These are phyloP conservation scores for Penicillium simplicissimum DNA, from an alignment of 495 filamentous ascomycete species.

Conservation along the genomic window DNA sequence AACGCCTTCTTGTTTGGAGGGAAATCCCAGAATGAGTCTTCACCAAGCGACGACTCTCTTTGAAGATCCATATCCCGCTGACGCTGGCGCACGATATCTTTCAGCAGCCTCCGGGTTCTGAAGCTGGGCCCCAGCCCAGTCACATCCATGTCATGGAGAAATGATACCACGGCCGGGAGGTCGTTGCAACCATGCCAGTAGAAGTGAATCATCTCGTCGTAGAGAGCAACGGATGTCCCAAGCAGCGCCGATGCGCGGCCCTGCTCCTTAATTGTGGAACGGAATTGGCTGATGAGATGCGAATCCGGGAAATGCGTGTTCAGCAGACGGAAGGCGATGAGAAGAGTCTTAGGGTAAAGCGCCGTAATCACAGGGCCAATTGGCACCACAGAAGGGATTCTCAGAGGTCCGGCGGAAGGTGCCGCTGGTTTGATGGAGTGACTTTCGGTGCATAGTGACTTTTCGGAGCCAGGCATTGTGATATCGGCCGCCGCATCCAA, in stretches of 20 bases:
- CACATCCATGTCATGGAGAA: constrained; percentile 76
- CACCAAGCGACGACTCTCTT: neutral
- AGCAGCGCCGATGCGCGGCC: constrained; percentile 71
- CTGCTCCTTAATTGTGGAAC: constrained; percentile 69
- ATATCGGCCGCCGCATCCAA: constrained; percentile 28
- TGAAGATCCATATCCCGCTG: constrained; percentile 21
- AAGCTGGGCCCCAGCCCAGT: constrained; percentile 63
- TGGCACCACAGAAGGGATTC: constrained; percentile 38
- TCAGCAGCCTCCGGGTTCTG: constrained; percentile 55
- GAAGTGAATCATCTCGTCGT: constrained; percentile 68
- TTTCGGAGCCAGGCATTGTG: neutral
- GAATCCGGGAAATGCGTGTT: constrained; percentile 62
- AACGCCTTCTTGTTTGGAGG: constrained; percentile 38
- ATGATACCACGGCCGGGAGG: constrained; percentile 56
- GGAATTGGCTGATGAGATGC: constrained; percentile 58
- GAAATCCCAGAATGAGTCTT: constrained; percentile 42
- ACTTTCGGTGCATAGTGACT: neutral
- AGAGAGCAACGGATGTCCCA: constrained; percentile 70
- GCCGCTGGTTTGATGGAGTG: neutral
- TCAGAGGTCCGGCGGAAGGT: constrained; percentile 19
- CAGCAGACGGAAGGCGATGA: constrained; percentile 64
- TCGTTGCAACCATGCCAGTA: constrained; percentile 66
- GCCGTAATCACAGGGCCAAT: constrained; percentile 58
- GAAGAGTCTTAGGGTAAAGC: constrained; percentile 66
- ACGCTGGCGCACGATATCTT: constrained; percentile 29